These are phyloP conservation scores for Rhodotorula diobovata DNA, from an alignment of 768 basidiomycete species.

Conservation along the genomic window DNA sequence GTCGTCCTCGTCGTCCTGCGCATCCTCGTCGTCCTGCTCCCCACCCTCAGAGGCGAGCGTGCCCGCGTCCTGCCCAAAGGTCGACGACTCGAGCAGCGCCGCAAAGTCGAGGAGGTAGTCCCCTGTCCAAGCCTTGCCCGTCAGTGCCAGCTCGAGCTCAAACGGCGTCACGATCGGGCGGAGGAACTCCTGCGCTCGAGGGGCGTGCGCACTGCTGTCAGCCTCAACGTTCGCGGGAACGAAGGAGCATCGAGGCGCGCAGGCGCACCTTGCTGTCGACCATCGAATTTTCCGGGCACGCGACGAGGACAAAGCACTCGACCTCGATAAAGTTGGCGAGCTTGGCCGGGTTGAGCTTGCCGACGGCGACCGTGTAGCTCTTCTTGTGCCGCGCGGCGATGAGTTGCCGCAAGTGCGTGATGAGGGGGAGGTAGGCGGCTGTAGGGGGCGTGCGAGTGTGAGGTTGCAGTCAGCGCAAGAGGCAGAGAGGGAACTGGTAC, in stretches of 20 bases:
- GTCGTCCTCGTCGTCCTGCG: conserved; percentile 49
- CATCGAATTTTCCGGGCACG: conserved; percentile 87
- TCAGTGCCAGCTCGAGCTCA: conserved; percentile 77
- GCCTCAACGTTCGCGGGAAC: not conserved
- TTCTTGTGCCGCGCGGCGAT: conserved; percentile 72
- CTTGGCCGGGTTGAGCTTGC: conserved; percentile 90
- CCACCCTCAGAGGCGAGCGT: conserved; percentile 63
- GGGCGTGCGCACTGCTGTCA: not conserved
- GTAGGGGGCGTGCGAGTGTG: not conserved
- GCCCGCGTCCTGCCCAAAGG: conserved; percentile 57
- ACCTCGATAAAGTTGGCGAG: conserved; percentile 93
- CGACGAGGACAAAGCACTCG: conserved; percentile 90
- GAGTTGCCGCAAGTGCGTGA: conserved; percentile 69
- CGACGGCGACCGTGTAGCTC: conserved; percentile 88
- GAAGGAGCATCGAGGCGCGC: not conserved
- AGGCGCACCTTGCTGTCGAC: conserved; percentile 60
- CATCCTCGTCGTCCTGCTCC: not conserved
- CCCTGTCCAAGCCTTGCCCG: conserved; percentile 67
- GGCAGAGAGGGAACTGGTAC: not conserved
- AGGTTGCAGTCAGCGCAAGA: no score
- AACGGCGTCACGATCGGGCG: conserved; percentile 89
- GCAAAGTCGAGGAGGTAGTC: conserved; percentile 44
- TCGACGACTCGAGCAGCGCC: conserved; percentile 57
- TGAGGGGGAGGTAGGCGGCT: conserved; percentile 76
- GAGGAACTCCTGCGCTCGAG: conserved; percentile 67